phyloP scores from a whole-genome alignment of 805 yeast species.

The Monosporozyma siamensis region DNA sequence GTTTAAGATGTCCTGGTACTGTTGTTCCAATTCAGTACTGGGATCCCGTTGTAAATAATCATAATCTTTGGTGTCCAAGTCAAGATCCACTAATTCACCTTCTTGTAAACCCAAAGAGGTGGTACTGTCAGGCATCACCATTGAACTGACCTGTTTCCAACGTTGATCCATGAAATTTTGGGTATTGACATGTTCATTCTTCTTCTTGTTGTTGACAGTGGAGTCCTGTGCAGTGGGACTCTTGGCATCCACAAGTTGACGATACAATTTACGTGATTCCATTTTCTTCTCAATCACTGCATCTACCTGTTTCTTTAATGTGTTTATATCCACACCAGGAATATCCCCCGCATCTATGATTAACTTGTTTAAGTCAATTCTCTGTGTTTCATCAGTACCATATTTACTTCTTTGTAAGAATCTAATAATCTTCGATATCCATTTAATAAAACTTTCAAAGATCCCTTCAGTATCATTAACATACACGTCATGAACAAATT shows the following conservation, averaged over 20 bases:
- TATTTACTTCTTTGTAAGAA: constrained; percentile 55
- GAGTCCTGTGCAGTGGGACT: too few species aligned
- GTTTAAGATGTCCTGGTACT: constrained; percentile 23
- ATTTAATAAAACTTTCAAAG: constrained; percentile 59
- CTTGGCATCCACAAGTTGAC: constrained; percentile 20
- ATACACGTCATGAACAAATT: constrained; percentile 75
- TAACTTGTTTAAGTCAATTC: constrained; percentile 38
- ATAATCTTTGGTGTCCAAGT: constrained; percentile 26
- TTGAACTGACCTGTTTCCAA: constrained; percentile 37
- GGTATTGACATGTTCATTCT: constrained; percentile 8
- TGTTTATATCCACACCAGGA: constrained; percentile 17
- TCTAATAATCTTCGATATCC: constrained; percentile 62
- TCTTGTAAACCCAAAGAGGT: constrained; percentile 42
- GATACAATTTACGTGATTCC: constrained; percentile 28
- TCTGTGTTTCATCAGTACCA: constrained; percentile 29
- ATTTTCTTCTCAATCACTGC: constrained; percentile 31
- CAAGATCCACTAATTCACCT: constrained; percentile 39
- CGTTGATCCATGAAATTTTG: constrained; percentile 29
- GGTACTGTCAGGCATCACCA: constrained; percentile 34
- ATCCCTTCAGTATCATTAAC: constrained; percentile 61
- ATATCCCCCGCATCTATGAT: constrained; percentile 18
- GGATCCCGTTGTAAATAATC: constrained; percentile 14
- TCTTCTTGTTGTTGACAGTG: constrained; percentile 10
- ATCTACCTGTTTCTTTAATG: constrained; percentile 33
- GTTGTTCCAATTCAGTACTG: constrained; percentile 23